Evolutionary conservation across 441 rosid species (phyloP).

Genomic region (Corymbia calophylla): DNA sequence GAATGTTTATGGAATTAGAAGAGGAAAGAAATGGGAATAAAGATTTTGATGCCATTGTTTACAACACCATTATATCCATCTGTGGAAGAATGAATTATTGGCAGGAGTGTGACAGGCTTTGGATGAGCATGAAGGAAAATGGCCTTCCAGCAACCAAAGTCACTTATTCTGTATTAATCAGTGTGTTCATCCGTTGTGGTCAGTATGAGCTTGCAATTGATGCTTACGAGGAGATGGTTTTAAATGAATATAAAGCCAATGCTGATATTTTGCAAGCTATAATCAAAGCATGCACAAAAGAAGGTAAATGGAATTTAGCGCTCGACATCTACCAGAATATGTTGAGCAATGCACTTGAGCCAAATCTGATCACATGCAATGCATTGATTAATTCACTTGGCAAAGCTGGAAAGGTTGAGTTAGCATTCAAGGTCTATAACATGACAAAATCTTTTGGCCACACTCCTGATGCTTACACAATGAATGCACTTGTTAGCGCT

Average conservation of each 20-base stretch:
- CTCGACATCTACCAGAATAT: slow-evolving; percentile 44
- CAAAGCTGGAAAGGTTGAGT: slow-evolving; percentile 50
- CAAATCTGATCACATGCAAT: slow-evolving; percentile 63
- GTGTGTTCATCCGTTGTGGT: slow-evolving; percentile 62
- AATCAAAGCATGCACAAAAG: slow-evolving; percentile 51
- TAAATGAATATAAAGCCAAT: slow-evolving; percentile 34
- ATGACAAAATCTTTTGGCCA: slow-evolving; percentile 33
- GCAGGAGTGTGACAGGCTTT: slow-evolving; percentile 48
- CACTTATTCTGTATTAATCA: slow-evolving; percentile 54
- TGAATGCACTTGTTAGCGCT: slow-evolving; percentile 67
- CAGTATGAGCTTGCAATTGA: slow-evolving; percentile 57
- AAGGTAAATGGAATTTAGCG: slow-evolving; percentile 56
- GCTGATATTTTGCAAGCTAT: slow-evolving; percentile 52
- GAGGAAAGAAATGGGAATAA: slow-evolving; percentile 19
- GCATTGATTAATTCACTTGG: slow-evolving; percentile 68
- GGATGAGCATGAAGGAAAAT: slow-evolving; percentile 52
- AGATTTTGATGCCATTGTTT: slow-evolving; percentile 55
- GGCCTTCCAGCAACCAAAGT: slow-evolving; percentile 46
- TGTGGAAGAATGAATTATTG: slow-evolving; percentile 52
- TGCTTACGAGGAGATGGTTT: slow-evolving; percentile 67
- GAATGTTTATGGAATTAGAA: slow-evolving; percentile 46
- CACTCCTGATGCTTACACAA: slow-evolving; percentile 58
- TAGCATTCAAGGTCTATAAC: slow-evolving; percentile 49
- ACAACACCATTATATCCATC: slow-evolving; percentile 66
- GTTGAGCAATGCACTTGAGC: slow-evolving; percentile 38